Percentiles rank a stretch among this genome's conserved stretches.
Evolutionary conservation across 2,329 filamentous ascomycete genomes (phyloP).

Genomic region (Talaromyces sp.): DNA sequence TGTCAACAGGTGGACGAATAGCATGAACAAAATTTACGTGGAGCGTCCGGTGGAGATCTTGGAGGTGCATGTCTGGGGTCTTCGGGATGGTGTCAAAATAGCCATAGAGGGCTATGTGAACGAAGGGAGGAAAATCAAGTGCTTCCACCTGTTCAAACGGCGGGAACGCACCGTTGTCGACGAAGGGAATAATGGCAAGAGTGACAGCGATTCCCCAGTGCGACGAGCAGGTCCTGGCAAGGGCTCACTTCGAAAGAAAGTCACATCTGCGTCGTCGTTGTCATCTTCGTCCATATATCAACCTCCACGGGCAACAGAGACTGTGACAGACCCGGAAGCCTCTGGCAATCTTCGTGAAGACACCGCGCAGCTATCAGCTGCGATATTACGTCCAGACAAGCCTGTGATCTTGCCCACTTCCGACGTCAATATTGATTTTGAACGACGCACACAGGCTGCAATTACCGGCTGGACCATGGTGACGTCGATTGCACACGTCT

Average conservation of each 20-base stretch:
- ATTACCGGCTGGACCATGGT: conserved; percentile 80
- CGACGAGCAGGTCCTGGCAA: background rate
- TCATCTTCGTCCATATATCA: conserved; percentile 14
- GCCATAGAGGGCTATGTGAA: conserved; percentile 79
- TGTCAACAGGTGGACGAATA: conserved; percentile 77
- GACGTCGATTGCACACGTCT: conserved; percentile 87
- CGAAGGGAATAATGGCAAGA: conserved; percentile 44
- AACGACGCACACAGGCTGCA: conserved; percentile 75
- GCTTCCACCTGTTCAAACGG: conserved; percentile 72
- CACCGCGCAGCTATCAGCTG: conserved; percentile 61
- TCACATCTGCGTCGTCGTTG: conserved; percentile 11
- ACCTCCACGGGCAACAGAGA: conserved; percentile 14
- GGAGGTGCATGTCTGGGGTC: conserved; percentile 85
- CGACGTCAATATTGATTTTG: conserved; percentile 86
- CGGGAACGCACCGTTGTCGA: conserved; percentile 57
- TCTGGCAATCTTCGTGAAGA: conserved; percentile 25
- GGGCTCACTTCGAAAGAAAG: background rate
- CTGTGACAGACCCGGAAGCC: conserved; percentile 30
- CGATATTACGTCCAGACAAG: conserved; percentile 68
- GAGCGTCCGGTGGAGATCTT: conserved; percentile 79
- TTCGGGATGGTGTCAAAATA: conserved; percentile 83
- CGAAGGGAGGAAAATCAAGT: conserved; percentile 81
- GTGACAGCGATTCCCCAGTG: background rate
- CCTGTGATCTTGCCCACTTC: conserved; percentile 70
- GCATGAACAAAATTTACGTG: conserved; percentile 68